Percentiles rank a stretch among this genome's conserved stretches.
Conservation (phyloP, 2,329 filamentous ascomycete species). For the Phyllosticta paracitricarpa region DNA sequence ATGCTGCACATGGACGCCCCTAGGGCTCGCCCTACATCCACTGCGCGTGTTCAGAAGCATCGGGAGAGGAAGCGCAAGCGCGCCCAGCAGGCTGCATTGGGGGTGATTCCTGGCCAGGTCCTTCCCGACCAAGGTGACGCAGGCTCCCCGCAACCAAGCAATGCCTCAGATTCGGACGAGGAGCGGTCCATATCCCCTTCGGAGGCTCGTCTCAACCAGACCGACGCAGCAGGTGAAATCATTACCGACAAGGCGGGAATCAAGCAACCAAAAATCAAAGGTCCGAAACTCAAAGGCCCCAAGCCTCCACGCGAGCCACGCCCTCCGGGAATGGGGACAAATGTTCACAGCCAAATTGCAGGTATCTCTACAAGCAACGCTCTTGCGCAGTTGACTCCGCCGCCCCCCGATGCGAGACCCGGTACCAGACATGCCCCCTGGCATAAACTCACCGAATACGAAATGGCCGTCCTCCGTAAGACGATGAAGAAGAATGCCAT, state of each 20-base stretch:
- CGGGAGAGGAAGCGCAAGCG: constrained; percentile 19
- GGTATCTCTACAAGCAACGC: constrained; percentile 54
- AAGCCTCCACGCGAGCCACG: constrained; percentile 33
- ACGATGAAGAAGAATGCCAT: constrained; percentile 87
- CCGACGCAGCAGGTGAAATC: constrained; percentile 1
- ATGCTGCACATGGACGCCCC: constrained; percentile 13
- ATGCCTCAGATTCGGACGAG: constrained; percentile 4
- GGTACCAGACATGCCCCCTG: constrained; percentile 54
- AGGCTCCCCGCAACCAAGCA: constrained; percentile 4
- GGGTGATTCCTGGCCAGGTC: constrained; percentile 35
- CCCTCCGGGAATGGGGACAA: constrained; percentile 39
- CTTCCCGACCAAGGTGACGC: constrained; percentile 24
- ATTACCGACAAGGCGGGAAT: constrained; percentile 7
- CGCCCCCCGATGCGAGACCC: constrained; percentile 48
- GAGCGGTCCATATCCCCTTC: not conserved
- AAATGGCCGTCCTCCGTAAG: constrained; percentile 64
- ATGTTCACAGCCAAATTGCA: constrained; percentile 43
- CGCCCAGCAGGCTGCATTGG: constrained; percentile 6
- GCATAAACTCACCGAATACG: constrained; percentile 56
- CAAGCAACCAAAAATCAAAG: constrained; percentile 21
- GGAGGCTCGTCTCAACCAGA: not conserved
- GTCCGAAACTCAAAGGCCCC: constrained; percentile 11
- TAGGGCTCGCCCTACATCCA: constrained; percentile 4
- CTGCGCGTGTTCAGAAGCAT: constrained; percentile 10
- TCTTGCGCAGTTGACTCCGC: constrained; percentile 47